Evolutionary conservation across 2,329 filamentous ascomycete species (phyloP), one percentile per base, ranked within the genome.

Genomic region (Cylindrodendrum hubeiense): DNA sequence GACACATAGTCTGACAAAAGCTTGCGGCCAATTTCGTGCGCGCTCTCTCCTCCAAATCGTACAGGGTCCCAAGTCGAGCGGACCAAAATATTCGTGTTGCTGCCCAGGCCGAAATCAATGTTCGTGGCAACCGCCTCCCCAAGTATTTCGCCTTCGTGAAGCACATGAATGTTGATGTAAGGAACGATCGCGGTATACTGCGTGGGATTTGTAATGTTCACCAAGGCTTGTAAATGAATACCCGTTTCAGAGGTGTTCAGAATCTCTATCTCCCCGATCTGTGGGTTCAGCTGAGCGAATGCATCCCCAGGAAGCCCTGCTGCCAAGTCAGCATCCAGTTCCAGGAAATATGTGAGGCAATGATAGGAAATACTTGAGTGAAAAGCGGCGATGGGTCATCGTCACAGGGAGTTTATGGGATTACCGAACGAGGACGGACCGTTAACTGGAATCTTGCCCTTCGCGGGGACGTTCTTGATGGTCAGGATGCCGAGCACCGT

Each of bases 201-300:
- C 0, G 95, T 97, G 1, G 95, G 95, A 75, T 99, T 99, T 4
- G 93, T 97, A 65, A 97, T 86, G 76, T 96, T 97, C 74, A 97
- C 85, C 41, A 84, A 81, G 15, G 93, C 92, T 74, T 90, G 85
- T 37, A 98, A 81, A 21, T 87, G 89, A 50, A 98, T 84, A 4
- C 92, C 92, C 3, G 89, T 89, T 37, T 86, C 82, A 1, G 91
- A 91, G 0, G 94, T 97, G 60, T 92, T 89, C 43, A 92, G 76
- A 61, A 98, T 89, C 68, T 87, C 86, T 37, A 98, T 80, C 66
- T 91, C 89, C 60, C 89, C 89, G 63, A 97, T 83, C 71, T 90
- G 87, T 17, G 93, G 93, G 65, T 78, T 82, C 66, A 86, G 80
- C 37, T 78, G 78, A 52, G 77, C 79, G 50, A 89, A 70, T 17